A percentile compares a stretch with the other conserved stretches of the same genome.
Evolutionary conservation across 805 yeast genomes (phyloP).

Genomic region (Phaffomyces opuntiae): DNA sequence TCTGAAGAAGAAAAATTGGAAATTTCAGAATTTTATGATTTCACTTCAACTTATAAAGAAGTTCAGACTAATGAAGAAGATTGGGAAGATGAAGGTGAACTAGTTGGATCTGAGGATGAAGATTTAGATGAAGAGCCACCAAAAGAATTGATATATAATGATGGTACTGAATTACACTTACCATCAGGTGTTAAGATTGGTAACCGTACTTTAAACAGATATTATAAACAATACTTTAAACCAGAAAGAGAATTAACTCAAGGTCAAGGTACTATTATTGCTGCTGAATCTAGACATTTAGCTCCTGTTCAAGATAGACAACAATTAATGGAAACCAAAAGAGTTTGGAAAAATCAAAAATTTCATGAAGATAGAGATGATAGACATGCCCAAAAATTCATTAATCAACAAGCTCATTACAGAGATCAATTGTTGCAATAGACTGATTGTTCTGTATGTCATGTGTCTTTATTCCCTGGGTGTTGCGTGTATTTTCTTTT

Average conservation of each 20-base stretch:
- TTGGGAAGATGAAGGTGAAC: slow-evolving; percentile 31
- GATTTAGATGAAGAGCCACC: slow-evolving; percentile 30
- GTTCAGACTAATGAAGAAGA: slow-evolving; percentile 25
- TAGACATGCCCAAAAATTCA: slow-evolving; percentile 63
- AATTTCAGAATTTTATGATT: slow-evolving; percentile 87
- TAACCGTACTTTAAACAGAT: slow-evolving; percentile 75
- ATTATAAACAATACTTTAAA: slow-evolving; percentile 66
- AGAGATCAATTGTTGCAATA: slow-evolving; percentile 67
- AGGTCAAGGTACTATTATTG: slow-evolving; percentile 79
- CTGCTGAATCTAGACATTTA: slow-evolving; percentile 67
- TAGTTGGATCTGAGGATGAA: slow-evolving; percentile 26
- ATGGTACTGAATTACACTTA: slow-evolving; percentile 67
- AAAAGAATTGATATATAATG: slow-evolving; percentile 39
- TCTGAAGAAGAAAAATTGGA: slow-evolving; percentile 77
- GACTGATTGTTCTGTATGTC: not conserved
- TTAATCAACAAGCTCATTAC: slow-evolving; percentile 85
- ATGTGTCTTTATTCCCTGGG: too few species aligned
- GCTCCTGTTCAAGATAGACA: slow-evolving; percentile 35
- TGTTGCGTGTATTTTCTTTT: not conserved
- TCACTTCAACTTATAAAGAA: slow-evolving; percentile 57
- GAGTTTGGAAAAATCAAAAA: slow-evolving; percentile 63
- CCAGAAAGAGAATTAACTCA: slow-evolving; percentile 56
- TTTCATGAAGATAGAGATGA: slow-evolving; percentile 42
- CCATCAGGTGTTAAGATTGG: slow-evolving; percentile 84
- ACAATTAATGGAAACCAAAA: slow-evolving; percentile 42